Base-by-base conservation (phyloP, 129 eudicot species). In the Tagetes erecta region DNA sequence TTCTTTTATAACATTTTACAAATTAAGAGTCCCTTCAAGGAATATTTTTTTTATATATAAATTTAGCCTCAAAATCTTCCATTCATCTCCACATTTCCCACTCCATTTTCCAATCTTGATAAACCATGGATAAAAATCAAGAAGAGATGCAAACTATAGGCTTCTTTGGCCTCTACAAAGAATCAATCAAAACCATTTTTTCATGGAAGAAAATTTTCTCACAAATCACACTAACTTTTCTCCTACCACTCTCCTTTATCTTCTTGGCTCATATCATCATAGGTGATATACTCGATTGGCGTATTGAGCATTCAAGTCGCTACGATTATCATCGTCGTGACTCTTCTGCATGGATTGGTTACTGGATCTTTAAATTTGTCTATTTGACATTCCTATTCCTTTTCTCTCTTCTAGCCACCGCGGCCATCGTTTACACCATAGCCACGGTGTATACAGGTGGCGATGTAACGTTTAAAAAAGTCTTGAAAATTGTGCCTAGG, bases 321-420 rank as follows among this genome's bases (percentile, higher is more conserved):
- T 5, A 10, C 41, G 39, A 45, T 45, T 45, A 10, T 55, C 8
- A 30, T 30, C 78, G 5, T 5, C 7, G 52, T 52, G 36, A 35
- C 53, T 45, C 81, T 1, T 53, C 74, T 13, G 39, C 36, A 64
- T 81, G 81, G 82, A 60, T 77, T 41, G 41, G 53, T 3, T 76
- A 74, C 20, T 76, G 81, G 79, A 45, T 76, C 72, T 70, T 84
- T 72, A 58, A 55, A 4, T 56, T 76, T 8, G 79, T 75, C 13
- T 84, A 80, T 51, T n/a, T 84, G 20, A 76, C 81, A 12, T 72
- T 84, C 44, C 72, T 80, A 33, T 51, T 80, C 33, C 69, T 80
- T 2, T 84, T 84, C 30, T 84, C 84, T 40, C 87, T 84, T 71
- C 80, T 84, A 30, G 71, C 87, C 38, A 80, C 84, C 0, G 74